phyloP scores from a whole-genome alignment of 306 rosid genomes.

The Fragaria iinumae region DNA sequence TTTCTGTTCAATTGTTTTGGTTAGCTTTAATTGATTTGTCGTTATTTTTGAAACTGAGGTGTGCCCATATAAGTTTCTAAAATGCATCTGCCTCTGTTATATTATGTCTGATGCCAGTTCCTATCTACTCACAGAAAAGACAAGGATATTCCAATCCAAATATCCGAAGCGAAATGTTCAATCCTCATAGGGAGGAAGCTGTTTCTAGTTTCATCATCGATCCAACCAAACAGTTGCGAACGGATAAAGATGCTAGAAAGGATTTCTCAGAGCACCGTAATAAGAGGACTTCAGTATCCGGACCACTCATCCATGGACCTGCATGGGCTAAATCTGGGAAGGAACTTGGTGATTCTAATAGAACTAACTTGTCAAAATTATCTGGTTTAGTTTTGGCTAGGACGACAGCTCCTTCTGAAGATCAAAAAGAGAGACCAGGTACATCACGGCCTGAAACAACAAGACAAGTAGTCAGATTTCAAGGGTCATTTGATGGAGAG shows the following conservation, averaged over 20 bases:
- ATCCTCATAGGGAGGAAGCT: slow-evolving; percentile 44
- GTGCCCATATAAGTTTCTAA: not conserved
- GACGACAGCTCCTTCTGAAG: slow-evolving; percentile 39
- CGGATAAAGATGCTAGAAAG: slow-evolving; percentile 31
- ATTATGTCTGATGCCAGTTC: slow-evolving; percentile 11
- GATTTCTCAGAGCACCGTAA: slow-evolving; percentile 41
- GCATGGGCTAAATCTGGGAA: slow-evolving; percentile 45
- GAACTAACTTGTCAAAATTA: slow-evolving; percentile 42
- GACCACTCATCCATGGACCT: slow-evolving; percentile 55
- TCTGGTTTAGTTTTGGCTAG: slow-evolving; percentile 65
- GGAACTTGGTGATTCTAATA: slow-evolving; percentile 41
- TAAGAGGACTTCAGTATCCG: slow-evolving; percentile 62
- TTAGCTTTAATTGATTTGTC: not conserved
- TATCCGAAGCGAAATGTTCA: slow-evolving; percentile 47
- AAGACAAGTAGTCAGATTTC: slow-evolving; percentile 32
- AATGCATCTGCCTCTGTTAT: not conserved
- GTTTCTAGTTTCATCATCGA: slow-evolving; percentile 54
- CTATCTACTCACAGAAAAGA: slow-evolving; percentile 45
- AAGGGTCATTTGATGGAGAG: slow-evolving; percentile 40
- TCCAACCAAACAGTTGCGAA: slow-evolving; percentile 47
- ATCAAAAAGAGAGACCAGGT: slow-evolving; percentile 48
- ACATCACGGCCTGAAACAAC: slow-evolving; percentile 29
- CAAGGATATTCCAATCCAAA: slow-evolving; percentile 40
- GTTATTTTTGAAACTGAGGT: not conserved
- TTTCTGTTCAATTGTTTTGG: not conserved